A percentile compares a stretch with the other conserved stretches of the same genome.
Conservation (phyloP, 2,329 filamentous ascomycete genomes). For the Ascochyta pisi region DNA sequence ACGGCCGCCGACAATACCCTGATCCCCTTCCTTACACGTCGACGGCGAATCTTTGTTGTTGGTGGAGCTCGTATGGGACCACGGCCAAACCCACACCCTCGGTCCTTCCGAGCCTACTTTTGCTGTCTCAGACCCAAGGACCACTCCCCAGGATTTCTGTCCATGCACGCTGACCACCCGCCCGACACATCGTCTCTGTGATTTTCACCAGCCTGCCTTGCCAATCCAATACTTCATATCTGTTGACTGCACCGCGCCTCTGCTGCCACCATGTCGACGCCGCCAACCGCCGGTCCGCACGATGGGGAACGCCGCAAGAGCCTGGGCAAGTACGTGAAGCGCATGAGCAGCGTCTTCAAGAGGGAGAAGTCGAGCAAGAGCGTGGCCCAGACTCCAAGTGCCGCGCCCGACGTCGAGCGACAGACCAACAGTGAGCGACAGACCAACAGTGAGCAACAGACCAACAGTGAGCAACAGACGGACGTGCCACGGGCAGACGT, state of each 20-base stretch:
- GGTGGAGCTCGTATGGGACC: constrained; percentile 12
- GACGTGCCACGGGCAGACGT: not conserved
- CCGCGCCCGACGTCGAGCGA: constrained; percentile 6
- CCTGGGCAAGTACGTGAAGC: constrained; percentile 50
- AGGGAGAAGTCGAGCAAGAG: constrained; percentile 39
- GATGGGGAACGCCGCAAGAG: constrained; percentile 41
- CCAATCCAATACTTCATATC: constrained; percentile 3
- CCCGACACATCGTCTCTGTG: constrained; percentile 35
- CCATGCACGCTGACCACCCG: constrained; percentile 17
- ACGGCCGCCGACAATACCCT: constrained; percentile 5
- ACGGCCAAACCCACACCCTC: constrained; percentile 26
- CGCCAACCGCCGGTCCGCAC: constrained; percentile 26
- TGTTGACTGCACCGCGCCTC: constrained; percentile 1
- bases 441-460: no score
- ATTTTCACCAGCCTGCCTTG: constrained; percentile 21
- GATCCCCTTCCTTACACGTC: not conserved
- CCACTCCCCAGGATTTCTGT: constrained; percentile 27
- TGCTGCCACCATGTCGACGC: constrained; percentile 37
- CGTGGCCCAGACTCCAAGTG: constrained; percentile 1
- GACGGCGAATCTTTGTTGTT: not conserved
- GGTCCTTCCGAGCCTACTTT: constrained; percentile 35
- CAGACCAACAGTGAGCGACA: not conserved
- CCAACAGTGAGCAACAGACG: no score
- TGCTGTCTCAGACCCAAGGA: constrained; percentile 38
- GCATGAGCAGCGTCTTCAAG: constrained; percentile 50